Percentiles rank a stretch among this genome's conserved stretches.
Conservation (phyloP, 2,329 filamentous ascomycete genomes). For the Teratosphaeriaceae sp. region DNA sequence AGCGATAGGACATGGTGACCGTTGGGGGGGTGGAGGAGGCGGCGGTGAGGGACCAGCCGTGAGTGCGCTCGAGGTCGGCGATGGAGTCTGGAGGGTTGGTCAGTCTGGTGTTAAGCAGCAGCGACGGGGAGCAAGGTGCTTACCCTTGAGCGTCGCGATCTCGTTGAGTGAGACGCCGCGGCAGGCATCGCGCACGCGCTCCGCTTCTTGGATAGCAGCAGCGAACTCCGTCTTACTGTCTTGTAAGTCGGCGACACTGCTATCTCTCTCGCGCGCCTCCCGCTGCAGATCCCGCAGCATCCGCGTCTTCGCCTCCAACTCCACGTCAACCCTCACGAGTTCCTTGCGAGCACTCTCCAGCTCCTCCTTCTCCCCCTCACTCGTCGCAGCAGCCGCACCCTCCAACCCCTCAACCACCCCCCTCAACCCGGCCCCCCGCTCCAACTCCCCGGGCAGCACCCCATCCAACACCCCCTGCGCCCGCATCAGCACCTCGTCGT, state of each 20-base stretch:
- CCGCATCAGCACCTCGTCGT: conserved; percentile 59
- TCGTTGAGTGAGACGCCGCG: conserved; percentile 83
- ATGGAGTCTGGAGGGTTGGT: conserved; percentile 50
- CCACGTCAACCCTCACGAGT: conserved; percentile 57
- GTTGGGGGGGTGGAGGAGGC: conserved; percentile 52
- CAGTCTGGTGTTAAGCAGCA: neutral
- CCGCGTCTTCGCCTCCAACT: conserved; percentile 62
- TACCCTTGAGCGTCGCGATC: conserved; percentile 72
- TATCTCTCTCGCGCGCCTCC: conserved; percentile 61
- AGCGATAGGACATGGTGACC: conserved; percentile 67
- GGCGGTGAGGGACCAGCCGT: conserved; percentile 65
- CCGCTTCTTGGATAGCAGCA: conserved; percentile 72
- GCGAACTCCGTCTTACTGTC: conserved; percentile 63
- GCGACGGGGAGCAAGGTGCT: conserved; percentile 12
- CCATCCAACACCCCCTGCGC: conserved; percentile 63
- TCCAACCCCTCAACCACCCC: conserved; percentile 59
- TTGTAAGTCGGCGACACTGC: conserved; percentile 54
- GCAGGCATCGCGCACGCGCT: conserved; percentile 78
- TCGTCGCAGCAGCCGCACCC: conserved; percentile 64
- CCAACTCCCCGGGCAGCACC: conserved; percentile 58
- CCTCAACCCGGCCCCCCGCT: conserved; percentile 56
- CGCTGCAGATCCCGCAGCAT: conserved; percentile 60
- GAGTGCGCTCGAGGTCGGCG: conserved; percentile 55
- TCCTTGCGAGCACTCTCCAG: conserved; percentile 66
- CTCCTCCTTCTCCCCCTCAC: conserved; percentile 73